Evolutionary conservation across 768 basidiomycete species (phyloP).

Genomic region (Suillus variegatus): DNA sequence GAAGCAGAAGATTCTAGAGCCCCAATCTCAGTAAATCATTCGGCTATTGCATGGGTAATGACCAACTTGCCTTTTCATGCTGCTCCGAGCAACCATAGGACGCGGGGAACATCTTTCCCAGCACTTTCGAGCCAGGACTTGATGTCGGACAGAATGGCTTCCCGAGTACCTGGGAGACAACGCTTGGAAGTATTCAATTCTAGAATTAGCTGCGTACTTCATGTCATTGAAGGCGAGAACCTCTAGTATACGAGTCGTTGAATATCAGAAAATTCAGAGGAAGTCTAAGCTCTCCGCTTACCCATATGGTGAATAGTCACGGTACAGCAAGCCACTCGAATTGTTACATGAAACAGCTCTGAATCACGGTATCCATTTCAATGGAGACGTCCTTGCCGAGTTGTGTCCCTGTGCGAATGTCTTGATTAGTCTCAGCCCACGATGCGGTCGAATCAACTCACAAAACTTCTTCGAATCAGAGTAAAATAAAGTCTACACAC

Average conservation of each 20-base stretch:
- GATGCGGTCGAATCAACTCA: no score
- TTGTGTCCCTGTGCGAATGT: background rate
- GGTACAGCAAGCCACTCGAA: background rate
- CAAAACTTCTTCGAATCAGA: no score
- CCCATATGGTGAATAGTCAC: background rate
- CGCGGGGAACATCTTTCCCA: background rate
- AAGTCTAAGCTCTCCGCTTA: background rate
- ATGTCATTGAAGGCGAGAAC: background rate
- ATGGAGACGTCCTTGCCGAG: background rate
- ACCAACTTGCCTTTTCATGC: conserved; percentile 28
- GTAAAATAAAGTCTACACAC: conserved; percentile 6
- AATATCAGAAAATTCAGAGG: background rate
- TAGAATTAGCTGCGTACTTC: background rate
- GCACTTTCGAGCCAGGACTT: conserved; percentile 22
- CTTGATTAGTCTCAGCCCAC: background rate
- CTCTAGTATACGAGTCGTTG: background rate
- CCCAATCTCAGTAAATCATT: conserved; percentile 6
- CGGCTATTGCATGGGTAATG: conserved; percentile 15
- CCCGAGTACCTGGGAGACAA: conserved; percentile 23
- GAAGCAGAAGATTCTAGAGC: conserved; percentile 22
- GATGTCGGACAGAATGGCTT: conserved; percentile 25
- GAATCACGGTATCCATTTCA: background rate
- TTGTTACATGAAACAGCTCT: background rate
- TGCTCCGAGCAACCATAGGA: conserved; percentile 17
- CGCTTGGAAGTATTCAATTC: background rate